Percentiles rank a stretch among this genome's conserved stretches.
Evolutionary conservation across 1,284 basidiomycete genomes (phyloP).

Genomic region (Neotropicomus parvogracilis): DNA sequence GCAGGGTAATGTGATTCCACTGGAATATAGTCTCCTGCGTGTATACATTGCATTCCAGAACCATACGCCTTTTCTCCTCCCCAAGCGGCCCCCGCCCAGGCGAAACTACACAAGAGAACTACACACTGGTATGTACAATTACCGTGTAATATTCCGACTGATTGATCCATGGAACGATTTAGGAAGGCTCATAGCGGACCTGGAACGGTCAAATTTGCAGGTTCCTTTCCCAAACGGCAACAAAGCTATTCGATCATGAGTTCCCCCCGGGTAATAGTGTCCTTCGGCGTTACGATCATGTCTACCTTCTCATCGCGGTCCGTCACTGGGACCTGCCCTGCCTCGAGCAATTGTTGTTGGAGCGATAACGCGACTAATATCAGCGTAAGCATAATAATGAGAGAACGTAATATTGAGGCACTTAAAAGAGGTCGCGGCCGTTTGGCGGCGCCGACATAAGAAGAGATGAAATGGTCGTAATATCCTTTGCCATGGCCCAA

Average conservation of each 20-base stretch:
- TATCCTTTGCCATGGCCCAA: slow-evolving; percentile 80
- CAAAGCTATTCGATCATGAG: slow-evolving; percentile 17
- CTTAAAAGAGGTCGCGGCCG: slow-evolving; percentile 51
- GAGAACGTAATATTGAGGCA: slow-evolving; percentile 29
- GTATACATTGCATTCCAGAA: slow-evolving; percentile 22
- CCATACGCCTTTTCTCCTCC: slow-evolving; percentile 31
- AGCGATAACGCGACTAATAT: slow-evolving; percentile 58
- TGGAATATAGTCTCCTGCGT: slow-evolving; percentile 4
- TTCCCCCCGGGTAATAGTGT: slow-evolving; percentile 24
- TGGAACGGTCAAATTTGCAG: slow-evolving; percentile 6
- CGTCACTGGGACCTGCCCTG: slow-evolving; percentile 51
- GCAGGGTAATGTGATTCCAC: slow-evolving; percentile 32
- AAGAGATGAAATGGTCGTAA: slow-evolving; percentile 69
- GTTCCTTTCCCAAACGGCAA: background rate
- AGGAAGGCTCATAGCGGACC: slow-evolving; percentile 26
- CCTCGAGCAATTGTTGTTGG: slow-evolving; percentile 59
- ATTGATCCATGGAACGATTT: slow-evolving; percentile 11
- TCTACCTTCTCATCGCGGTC: slow-evolving; percentile 69
- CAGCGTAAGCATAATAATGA: slow-evolving; percentile 13
- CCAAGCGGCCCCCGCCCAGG: slow-evolving; percentile 21
- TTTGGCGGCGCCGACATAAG: slow-evolving; percentile 42
- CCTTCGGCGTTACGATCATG: slow-evolving; percentile 56
- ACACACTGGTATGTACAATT: slow-evolving; percentile 29
- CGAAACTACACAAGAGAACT: slow-evolving; percentile 22
- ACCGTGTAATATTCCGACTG: slow-evolving; percentile 16